Evolutionary conservation across 257 asterid genomes (phyloP), one percentile per base, ranked within the genome.

Genomic region (Jasminum sambac): DNA sequence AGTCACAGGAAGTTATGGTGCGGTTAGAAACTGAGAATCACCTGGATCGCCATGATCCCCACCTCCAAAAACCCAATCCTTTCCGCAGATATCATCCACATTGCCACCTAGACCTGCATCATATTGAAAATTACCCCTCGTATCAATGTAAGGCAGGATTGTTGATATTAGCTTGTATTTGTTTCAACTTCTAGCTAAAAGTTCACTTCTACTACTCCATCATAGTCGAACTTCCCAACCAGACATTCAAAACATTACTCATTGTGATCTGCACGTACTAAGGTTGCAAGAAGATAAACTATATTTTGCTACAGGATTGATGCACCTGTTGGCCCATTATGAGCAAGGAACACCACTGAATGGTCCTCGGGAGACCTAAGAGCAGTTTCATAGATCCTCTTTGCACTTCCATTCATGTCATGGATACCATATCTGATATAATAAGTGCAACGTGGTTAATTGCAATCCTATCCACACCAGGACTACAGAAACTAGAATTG

Each of bases 21-120:
- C 37, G 44, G 36, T 26, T 21, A 68, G 69, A 38, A 57, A 52
- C 37, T 24, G 66, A 77, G 30, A 68, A 68, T 79, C 81, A 93
- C 98, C 98, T 67, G 95, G 94, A 84, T 93, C 98, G 5, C 98
- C 98, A 73, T 89, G 87, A 73, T 93, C 98, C 68, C 98, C 98
- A 38, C 82, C 97, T 39, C 77, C 92, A 64, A 6, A n/a, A 38
- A 79, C 5, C 96, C 97, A 93, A 71, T 90, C 97, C 77, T 67
- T 85, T 76, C 98, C 98, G 67, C 97, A 93, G 23, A 93, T 93
- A 76, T 93, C 98, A 76, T 87, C 84, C 74, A 69, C 26, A 57
- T 85, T 78, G 73, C 91, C 80, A 41, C 97, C 97, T 64, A 93
- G 77, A 63, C 97, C 98, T 93, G 86, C 71, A 79, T 40, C 61